These are phyloP conservation scores for Alternaria ventricosa DNA, from an alignment of 2,329 filamentous ascomycete species.

Conservation along the genomic window DNA sequence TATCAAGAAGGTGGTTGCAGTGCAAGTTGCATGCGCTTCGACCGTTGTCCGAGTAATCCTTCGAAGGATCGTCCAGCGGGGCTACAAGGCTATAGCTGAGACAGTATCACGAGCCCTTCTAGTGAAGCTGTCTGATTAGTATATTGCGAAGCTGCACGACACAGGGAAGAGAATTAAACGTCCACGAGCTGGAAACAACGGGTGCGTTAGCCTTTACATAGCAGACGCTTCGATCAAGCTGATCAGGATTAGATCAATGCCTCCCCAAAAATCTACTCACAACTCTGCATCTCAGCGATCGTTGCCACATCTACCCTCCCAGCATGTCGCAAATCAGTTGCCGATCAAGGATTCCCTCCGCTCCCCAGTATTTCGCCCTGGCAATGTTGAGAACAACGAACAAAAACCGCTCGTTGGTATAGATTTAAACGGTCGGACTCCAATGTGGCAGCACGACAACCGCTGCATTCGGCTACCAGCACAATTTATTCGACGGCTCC, in stretches of 20 bases:
- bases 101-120: no score
- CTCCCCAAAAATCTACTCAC: not conserved
- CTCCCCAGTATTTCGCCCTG: no score
- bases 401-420: not conserved
- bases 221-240: not conserved
- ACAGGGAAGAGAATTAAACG: not conserved
- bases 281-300: not conserved
- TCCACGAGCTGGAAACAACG: not conserved
- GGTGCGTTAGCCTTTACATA: not conserved
- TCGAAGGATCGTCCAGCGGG: not conserved
- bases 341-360: no score
- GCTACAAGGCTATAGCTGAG: not conserved
- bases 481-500: not conserved
- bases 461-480: not conserved
- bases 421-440: not conserved
- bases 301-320: not conserved
- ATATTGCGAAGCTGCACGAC: not conserved
- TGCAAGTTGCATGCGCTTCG: not conserved
- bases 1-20: not conserved
- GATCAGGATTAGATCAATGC: not conserved
- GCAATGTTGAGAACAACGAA: not conserved
- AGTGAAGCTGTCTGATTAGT: not conserved
- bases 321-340: not conserved
- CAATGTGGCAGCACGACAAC: not conserved
- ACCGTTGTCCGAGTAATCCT: not conserved